These are phyloP conservation scores for Earliella scabrosa DNA, from an alignment of 1,284 basidiomycete species.

Conservation along the genomic window DNA sequence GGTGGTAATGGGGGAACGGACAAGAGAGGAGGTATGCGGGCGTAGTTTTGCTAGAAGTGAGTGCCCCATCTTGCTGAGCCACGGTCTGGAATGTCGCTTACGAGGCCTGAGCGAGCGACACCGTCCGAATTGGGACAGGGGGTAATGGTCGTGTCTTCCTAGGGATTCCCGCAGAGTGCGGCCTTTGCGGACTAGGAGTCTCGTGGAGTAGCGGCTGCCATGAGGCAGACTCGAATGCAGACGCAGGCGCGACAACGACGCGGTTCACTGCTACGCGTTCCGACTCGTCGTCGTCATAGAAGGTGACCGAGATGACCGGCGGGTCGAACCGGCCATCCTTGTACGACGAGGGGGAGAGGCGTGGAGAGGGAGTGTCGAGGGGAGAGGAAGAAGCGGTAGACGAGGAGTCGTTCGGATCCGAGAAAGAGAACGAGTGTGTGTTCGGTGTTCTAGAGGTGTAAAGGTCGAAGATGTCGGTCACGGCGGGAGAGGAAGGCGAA, in stretches of 20 bases:
- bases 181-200: constrained; percentile 6
- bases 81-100: no score
- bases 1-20: neutral
- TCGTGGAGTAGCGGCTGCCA: neutral
- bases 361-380: constrained; percentile 9
- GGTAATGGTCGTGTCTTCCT: constrained; percentile 15
- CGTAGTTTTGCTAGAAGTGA: no score
- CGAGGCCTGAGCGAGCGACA: neutral
- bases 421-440: constrained; percentile 12
- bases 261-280: neutral
- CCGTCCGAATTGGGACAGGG: constrained; percentile 16
- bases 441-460: constrained; percentile 15
- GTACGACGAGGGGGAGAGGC: constrained; percentile 9
- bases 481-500: constrained; percentile 31
- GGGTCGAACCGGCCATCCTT: constrained; percentile 4
- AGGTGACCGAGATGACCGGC: constrained; percentile 23
- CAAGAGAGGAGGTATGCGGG: no score
- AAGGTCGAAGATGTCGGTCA: constrained; percentile 24
- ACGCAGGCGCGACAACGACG: neutral
- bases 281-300: constrained; percentile 12
- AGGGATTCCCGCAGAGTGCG: constrained; percentile 2
- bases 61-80: no score
- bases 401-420: constrained; percentile 10
- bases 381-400: constrained; percentile 23
- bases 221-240: constrained; percentile 8